Conservation (phyloP, 2,329 filamentous ascomycete genomes). For the Alternaria dauci region DNA sequence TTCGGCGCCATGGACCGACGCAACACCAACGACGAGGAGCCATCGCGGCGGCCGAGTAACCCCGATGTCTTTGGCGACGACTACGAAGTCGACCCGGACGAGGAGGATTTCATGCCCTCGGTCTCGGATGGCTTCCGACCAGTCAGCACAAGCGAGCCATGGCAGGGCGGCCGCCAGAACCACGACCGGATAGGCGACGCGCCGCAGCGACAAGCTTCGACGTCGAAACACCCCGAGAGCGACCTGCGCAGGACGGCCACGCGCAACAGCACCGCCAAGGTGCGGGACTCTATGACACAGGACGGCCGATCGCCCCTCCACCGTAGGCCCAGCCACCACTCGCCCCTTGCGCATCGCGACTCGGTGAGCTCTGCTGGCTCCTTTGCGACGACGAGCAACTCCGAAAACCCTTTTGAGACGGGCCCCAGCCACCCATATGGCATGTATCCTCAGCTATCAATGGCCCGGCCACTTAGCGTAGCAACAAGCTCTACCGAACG, state of each 20-base stretch:
- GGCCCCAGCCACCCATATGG: conserved; percentile 85
- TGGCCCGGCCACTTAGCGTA: conserved; percentile 68
- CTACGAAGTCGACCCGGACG: conserved; percentile 52
- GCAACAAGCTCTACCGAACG: conserved; percentile 75
- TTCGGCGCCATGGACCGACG: conserved; percentile 51
- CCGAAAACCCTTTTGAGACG: conserved; percentile 73
- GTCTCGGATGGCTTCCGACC: conserved; percentile 59
- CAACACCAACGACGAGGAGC: conserved; percentile 43
- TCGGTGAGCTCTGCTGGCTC: conserved; percentile 54
- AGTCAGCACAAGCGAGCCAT: conserved; percentile 34
- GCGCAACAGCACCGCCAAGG: conserved; percentile 51
- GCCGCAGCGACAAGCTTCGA: conserved; percentile 36
- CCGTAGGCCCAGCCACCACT: conserved; percentile 34
- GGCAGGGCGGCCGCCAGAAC: conserved; percentile 32
- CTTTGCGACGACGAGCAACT: conserved; percentile 51
- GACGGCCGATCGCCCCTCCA: conserved; percentile 34
- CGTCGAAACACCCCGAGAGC: conserved; percentile 28
- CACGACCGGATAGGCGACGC: conserved; percentile 32
- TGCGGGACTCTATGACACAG: conserved; percentile 33
- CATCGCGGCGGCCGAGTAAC: conserved; percentile 41
- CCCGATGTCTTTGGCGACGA: conserved; percentile 60
- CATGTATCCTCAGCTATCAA: conserved; percentile 77
- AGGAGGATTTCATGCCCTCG: conserved; percentile 54
- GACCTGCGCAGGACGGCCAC: conserved; percentile 46
- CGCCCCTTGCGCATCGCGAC: conserved; percentile 45